These are phyloP conservation scores for Plantago elongata DNA, from an alignment of 257 asterid genomes.

Conservation along the genomic window DNA sequence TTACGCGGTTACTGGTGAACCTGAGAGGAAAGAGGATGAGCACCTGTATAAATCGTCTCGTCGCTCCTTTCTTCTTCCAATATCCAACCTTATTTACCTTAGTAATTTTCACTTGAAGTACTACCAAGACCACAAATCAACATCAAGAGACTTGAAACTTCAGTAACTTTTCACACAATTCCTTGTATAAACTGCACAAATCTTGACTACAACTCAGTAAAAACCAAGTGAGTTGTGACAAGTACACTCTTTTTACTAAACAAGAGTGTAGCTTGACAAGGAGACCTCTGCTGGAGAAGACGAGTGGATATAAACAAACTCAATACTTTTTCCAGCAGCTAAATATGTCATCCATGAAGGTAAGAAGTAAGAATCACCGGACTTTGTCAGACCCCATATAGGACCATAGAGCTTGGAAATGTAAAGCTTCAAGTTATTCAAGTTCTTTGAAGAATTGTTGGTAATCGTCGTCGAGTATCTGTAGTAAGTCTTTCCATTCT, in stretches of 20 bases:
- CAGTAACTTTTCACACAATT: conserved; percentile 10
- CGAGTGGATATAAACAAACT: conserved; percentile 51
- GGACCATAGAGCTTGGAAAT: conserved; percentile 47
- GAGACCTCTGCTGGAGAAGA: conserved; percentile 37
- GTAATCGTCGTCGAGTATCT: conserved; percentile 37
- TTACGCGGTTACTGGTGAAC: conserved; percentile 38
- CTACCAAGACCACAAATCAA: conserved; percentile 47
- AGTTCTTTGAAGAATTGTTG: conserved; percentile 37
- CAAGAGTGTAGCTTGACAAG: conserved; percentile 39
- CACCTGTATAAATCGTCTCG: conserved; percentile 59
- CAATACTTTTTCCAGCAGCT: conserved; percentile 40
- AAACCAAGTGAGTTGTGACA: conserved; percentile 7
- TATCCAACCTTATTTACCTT: conserved; percentile 44
- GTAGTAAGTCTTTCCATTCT: conserved; percentile 27
- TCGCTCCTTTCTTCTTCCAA: conserved; percentile 78
- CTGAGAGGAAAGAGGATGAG: conserved; percentile 95
- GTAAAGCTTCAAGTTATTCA: conserved; percentile 37
- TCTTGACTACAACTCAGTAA: conserved; percentile 6
- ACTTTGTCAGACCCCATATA: conserved; percentile 51
- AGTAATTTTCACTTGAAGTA: conserved; percentile 22
- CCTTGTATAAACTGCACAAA: conserved; percentile 25
- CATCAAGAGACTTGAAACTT: conserved; percentile 28
- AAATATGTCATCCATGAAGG: conserved; percentile 41
- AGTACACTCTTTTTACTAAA: conserved; percentile 16
- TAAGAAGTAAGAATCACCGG: conserved; percentile 30